phyloP scores from a whole-genome alignment of 2,329 filamentous ascomycete genomes.

The Colletotrichum sojae region DNA sequence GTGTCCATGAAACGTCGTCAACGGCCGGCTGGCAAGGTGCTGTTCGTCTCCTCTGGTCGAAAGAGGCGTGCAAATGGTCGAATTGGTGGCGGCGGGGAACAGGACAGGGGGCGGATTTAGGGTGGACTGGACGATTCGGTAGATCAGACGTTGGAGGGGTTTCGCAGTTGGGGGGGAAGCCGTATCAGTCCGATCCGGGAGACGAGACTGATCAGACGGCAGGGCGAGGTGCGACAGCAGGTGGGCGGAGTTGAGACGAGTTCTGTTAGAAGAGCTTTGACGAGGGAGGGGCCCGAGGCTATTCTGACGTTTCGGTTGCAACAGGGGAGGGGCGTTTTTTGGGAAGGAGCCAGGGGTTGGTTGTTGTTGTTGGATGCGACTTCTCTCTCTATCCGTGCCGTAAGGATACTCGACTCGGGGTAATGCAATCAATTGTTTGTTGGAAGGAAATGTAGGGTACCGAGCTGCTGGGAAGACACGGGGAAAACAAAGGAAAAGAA shows the following conservation, averaged over 20 bases:
- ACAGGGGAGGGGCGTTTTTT: conserved; percentile 48
- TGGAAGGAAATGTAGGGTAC: conserved; percentile 18
- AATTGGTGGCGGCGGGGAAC: conserved; percentile 43
- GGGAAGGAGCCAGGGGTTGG: not conserved
- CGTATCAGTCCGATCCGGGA: conserved; percentile 43
- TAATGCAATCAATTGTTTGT: not conserved
- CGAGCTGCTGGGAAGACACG: conserved; percentile 26
- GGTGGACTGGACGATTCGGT: conserved; percentile 40
- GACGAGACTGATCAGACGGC: conserved; percentile 46
- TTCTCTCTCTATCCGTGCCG: too few species aligned
- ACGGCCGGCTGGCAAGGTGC: conserved; percentile 44
- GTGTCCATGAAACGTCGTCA: conserved; percentile 55
- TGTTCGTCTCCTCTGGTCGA: conserved; percentile 31
- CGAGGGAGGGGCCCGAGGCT: conserved; percentile 50
- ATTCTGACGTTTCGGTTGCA: conserved; percentile 54
- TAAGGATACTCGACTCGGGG: too few species aligned
- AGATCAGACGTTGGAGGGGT: conserved; percentile 64
- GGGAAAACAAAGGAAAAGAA: conserved; percentile 25
- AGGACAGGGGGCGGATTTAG: conserved; percentile 19
- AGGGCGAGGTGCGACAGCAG: conserved; percentile 46
- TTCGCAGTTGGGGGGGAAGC: conserved; percentile 53
- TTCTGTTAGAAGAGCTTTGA: conserved; percentile 61
- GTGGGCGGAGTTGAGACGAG: conserved; percentile 58
- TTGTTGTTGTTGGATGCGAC: too few species aligned
- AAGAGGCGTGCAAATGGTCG: conserved; percentile 7